A percentile compares a stretch with the other conserved stretches of the same genome.
phyloP scores from a whole-genome alignment of 208 protist genomes.

The Wallacemonas sp. region DNA sequence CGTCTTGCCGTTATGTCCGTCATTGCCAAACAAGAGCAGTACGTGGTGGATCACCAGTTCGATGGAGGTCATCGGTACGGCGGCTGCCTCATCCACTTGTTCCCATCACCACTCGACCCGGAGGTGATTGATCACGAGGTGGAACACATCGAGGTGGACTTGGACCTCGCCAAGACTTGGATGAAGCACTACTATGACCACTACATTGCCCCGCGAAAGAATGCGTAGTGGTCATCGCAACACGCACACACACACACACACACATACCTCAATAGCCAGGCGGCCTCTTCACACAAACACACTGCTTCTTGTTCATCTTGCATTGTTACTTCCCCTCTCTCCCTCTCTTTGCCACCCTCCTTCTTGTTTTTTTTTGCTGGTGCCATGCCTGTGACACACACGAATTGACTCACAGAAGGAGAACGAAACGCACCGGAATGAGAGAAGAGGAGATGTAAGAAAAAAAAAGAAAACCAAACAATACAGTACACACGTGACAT shows the following conservation, averaged over 20 bases:
- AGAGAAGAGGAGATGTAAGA: no score
- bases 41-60: constrained; percentile 86
- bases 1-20: constrained; percentile 69
- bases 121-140: constrained; percentile 83
- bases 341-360: no score
- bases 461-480: no score
- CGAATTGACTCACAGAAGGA: no score
- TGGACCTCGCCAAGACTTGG: constrained; percentile 73
- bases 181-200: constrained; percentile 90
- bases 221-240: constrained; percentile 18
- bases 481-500: no score
- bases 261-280: no score
- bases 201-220: constrained; percentile 57
- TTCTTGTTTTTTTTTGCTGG: no score
- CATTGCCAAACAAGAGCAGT: constrained; percentile 82
- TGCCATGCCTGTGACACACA: no score
- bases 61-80: constrained; percentile 81
- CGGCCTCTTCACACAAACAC: no score
- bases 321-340: no score
- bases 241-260: constrained; percentile 14
- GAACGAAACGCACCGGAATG: no score
- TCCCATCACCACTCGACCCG: constrained; percentile 79
- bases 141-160: constrained; percentile 78
- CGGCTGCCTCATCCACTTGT: constrained; percentile 87
- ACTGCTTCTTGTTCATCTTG: no score